Conservation (phyloP, 2,329 filamentous ascomycete species). For the Colletotrichum tabaci region DNA sequence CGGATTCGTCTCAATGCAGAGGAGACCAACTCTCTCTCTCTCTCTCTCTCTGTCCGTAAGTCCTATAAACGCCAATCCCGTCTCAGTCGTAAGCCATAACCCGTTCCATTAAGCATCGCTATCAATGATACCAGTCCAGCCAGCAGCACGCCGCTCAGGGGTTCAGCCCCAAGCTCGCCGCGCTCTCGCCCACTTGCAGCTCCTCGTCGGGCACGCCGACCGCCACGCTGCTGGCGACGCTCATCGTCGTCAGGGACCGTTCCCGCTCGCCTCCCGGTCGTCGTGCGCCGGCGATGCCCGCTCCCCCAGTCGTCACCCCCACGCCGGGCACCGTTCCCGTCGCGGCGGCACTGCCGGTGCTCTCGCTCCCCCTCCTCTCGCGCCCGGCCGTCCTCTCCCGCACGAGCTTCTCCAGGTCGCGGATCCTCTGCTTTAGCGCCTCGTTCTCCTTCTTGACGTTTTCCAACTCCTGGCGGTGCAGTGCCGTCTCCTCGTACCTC, state of each 20-base stretch:
- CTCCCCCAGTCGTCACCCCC: slow-evolving; percentile 47
- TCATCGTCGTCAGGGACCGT: slow-evolving; percentile 59
- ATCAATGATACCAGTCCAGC: slow-evolving; percentile 7
- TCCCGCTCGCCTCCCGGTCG: slow-evolving; percentile 57
- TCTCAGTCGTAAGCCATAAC: slow-evolving; percentile 29
- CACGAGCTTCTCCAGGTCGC: slow-evolving; percentile 72
- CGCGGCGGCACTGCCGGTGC: slow-evolving; percentile 64
- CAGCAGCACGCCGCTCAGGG: slow-evolving; percentile 3
- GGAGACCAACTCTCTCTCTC: neutral
- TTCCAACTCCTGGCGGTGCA: slow-evolving; percentile 73
- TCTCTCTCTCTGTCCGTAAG: too few relatives aligned
- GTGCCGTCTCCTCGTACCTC: slow-evolving; percentile 75
- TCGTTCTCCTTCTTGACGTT: slow-evolving; percentile 76
- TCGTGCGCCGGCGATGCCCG: slow-evolving; percentile 63
- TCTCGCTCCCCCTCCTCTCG: slow-evolving; percentile 61
- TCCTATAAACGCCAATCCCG: slow-evolving; percentile 22
- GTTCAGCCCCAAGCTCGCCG: slow-evolving; percentile 63
- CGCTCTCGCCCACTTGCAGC: slow-evolving; percentile 74
- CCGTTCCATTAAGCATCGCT: slow-evolving; percentile 14
- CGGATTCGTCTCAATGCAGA: neutral
- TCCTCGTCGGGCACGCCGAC: slow-evolving; percentile 73
- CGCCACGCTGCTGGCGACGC: slow-evolving; percentile 60
- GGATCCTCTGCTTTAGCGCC: slow-evolving; percentile 70
- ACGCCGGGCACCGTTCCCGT: slow-evolving; percentile 48
- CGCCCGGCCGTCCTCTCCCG: slow-evolving; percentile 64